Evolutionary conservation across 306 rosid genomes (phyloP), one percentile per base, ranked within the genome.

Genomic region (Acacia confusa): DNA sequence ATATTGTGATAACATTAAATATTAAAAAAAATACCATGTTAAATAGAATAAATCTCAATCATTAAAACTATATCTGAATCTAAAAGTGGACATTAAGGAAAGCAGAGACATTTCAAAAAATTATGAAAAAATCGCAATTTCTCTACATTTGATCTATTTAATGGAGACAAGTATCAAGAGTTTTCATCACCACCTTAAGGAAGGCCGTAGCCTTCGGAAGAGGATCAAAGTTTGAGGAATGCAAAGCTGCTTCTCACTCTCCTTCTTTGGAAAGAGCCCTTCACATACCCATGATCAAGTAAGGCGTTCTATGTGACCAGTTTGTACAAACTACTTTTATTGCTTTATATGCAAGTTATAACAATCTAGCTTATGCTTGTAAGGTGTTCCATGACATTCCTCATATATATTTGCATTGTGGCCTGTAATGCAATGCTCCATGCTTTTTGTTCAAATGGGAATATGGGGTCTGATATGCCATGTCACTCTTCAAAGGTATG

Each of bases 301-400:
- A 88, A 0, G 92, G 97, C 11, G 76, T 86, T 57, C 63, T 86
- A 38, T 20, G 38, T 30, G 97, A 92, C 80, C 92, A 89, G 0
- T 90, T 91, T 78, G 79, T 92, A 36, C 91, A 53, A 36, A 91
- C 98, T 1, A 83, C 98, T 30, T 84, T 92, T 20, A 72, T 94
- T 44, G 53, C 75, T 0, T 67, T 81, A 20, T 91, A 91, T 40
- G 87, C 84, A 0, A 41, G 47, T 70, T 43, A 75, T 69, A 79
- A 81, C 14, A 45, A 76, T 30, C 50, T 90, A 60, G 67, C 6
- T 36, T 44, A 72, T 81, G 95, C 97, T 2, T 68, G 83, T 48
- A 88, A 82, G 94, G 82, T 92, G 97, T 94, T 91, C 36, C 94
- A 87, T 25, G 98, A 94, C 85, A 79, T 92, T 77, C 15, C 91